These are phyloP conservation scores for Scheffersomyces titani DNA, from an alignment of 1,139 yeast species.

Conservation along the genomic window DNA sequence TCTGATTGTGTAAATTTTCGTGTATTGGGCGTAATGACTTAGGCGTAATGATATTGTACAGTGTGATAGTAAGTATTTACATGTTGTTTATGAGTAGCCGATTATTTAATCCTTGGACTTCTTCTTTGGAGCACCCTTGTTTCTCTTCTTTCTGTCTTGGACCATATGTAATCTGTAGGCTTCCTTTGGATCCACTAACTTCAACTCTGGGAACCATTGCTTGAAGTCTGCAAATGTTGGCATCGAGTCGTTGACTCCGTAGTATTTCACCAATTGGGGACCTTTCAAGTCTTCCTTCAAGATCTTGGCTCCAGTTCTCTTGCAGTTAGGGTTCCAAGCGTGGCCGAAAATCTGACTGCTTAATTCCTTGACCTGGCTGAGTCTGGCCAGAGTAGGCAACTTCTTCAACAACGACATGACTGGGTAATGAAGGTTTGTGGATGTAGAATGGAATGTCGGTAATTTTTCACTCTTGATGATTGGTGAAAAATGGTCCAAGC, in stretches of 20 bases:
- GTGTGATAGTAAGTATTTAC: neutral
- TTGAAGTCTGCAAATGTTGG: constrained; percentile 65
- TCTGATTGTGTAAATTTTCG: neutral
- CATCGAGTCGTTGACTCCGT: constrained; percentile 67
- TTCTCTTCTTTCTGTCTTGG: constrained; percentile 76
- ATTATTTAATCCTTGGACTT: constrained; percentile 24
- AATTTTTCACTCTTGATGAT: neutral
- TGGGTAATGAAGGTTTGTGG: neutral
- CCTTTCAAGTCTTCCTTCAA: constrained; percentile 77
- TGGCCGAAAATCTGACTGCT: constrained; percentile 61
- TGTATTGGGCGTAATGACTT: constrained; percentile 1
- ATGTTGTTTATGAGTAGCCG: neutral
- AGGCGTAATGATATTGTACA: neutral
- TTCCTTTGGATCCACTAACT: constrained; percentile 73
- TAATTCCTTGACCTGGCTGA: constrained; percentile 55
- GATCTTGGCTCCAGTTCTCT: constrained; percentile 77
- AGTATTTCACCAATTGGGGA: constrained; percentile 68
- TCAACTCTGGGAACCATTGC: constrained; percentile 56
- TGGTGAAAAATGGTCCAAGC: neutral
- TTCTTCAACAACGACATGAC: constrained; percentile 13
- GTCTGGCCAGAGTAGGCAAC: constrained; percentile 42
- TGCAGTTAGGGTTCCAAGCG: constrained; percentile 59
- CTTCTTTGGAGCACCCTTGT: constrained; percentile 92
- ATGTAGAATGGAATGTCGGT: too few relatives aligned
- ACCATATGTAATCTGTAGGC: constrained; percentile 67